Conservation (phyloP, 176 grass and related monocot genomes). For the Themeda triandra region DNA sequence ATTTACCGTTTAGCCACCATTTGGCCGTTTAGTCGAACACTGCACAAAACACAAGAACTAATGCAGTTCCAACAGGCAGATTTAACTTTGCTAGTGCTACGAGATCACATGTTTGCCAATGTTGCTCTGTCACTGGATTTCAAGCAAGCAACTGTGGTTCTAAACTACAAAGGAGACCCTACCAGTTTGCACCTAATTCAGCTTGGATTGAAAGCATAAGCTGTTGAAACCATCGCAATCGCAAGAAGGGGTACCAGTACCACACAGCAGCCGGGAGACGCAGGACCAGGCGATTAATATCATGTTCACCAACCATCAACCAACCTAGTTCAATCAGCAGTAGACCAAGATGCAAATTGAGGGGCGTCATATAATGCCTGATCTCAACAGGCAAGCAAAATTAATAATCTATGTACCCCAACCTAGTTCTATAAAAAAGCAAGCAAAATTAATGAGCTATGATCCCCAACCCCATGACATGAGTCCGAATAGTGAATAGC, state of each 20-base stretch:
- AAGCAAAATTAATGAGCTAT: background rate
- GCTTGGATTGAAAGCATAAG: conserved; percentile 6
- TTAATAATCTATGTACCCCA: background rate
- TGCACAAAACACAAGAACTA: background rate
- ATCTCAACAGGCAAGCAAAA: background rate
- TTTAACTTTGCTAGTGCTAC: background rate
- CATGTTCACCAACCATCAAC: conserved; percentile 27
- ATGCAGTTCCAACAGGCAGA: background rate
- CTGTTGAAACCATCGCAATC: background rate
- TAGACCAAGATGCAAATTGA: background rate
- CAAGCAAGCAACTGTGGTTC: too few relatives aligned
- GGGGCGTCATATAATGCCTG: background rate
- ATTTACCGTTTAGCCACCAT: too few relatives aligned
- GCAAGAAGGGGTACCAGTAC: background rate
- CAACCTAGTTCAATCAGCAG: background rate
- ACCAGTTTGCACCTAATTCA: background rate
- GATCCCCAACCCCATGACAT: background rate
- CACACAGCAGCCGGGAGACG: background rate
- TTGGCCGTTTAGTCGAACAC: too few relatives aligned
- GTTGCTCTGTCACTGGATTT: background rate
- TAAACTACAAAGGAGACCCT: too few relatives aligned
- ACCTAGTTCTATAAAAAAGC: background rate
- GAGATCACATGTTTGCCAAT: background rate
- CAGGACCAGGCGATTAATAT: background rate
- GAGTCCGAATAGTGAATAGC: background rate